Percentiles rank a stretch among this genome's conserved stretches.
Conservation (phyloP, 2,329 filamentous ascomycete genomes). For the Penicillium concentricum region DNA sequence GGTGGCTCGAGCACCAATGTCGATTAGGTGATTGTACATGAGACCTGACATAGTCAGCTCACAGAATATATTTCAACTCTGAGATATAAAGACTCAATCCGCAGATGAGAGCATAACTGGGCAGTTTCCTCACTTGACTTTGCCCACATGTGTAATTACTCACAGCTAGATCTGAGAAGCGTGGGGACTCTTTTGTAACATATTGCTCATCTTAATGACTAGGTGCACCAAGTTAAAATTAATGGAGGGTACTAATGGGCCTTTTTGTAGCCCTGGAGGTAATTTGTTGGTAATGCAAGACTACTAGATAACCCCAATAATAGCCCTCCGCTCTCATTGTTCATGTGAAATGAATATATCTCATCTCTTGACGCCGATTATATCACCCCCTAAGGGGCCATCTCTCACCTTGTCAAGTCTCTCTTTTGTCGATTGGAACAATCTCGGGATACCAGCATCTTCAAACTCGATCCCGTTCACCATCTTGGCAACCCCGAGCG, state of each 20-base stretch:
- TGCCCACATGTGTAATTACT: background rate
- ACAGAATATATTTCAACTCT: background rate
- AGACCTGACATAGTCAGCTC: background rate
- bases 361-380: background rate
- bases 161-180: background rate
- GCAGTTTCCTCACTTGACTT: background rate
- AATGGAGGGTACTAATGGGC: too few relatives aligned
- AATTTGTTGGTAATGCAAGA: background rate
- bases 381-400: background rate
- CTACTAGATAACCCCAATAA: background rate
- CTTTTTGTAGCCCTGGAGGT: background rate
- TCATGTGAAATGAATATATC: background rate
- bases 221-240: too few relatives aligned
- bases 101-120: background rate
- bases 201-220: too few relatives aligned
- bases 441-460: slow-evolving; percentile 30
- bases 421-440: slow-evolving; percentile 30
- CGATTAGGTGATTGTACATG: background rate
- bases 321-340: background rate
- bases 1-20: background rate
- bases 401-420: background rate
- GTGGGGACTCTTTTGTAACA: too few relatives aligned
- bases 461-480: slow-evolving; percentile 39
- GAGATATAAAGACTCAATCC: background rate
- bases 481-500: slow-evolving; percentile 60